Base-by-base conservation (phyloP, 306 rosid species). In the Lagenaria siceraria region DNA sequence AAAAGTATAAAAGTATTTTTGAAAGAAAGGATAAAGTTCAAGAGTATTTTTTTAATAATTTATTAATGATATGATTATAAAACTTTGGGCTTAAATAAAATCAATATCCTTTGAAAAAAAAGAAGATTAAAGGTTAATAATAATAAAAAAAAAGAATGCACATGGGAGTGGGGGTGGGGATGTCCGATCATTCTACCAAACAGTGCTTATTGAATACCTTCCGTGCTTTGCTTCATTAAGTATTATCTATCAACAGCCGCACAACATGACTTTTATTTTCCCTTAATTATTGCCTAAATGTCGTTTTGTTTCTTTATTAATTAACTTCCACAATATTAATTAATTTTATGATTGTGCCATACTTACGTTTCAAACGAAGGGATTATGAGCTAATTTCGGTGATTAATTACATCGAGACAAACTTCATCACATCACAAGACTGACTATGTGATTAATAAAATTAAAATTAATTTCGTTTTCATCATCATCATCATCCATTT, bases 131-230 rank as follows among this genome's bases (percentile, higher is more conserved):
- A 52, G 58, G 10, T 18, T 18, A 52, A 18, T 52, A 7, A 3
- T 42, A 1, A 38, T 7, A 42, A 10, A 9, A 10, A 38, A 38
- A 38, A 38, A 36, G 7, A 25, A 25, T 13, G 60, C 77, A 73
- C 77, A 73, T 73, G 77, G 77, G n/a, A 8, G 46, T 29, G 77
- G 77, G 61, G 56, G 29, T 49, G 15, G 24, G 4, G 38, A 72
- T 72, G 25, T 49, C 27, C 42, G 75, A 43, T 73, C 14, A 73
- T 49, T 73, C 77, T 29, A 71, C 77, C 60, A 73, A 73, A 73
- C 61, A 10, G 6, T 48, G 77, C 18, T 2, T 9, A 73, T 73
- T 73, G 43, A 17, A 72, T 24, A 71, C 76, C 59, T 71, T 71
- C 76, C 56, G 7, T 48, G 58, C 76, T 17, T 51, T 48, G 24